These are phyloP conservation scores for Piper betle DNA, from an alignment of 164 flowering plant species.

Conservation along the genomic window DNA sequence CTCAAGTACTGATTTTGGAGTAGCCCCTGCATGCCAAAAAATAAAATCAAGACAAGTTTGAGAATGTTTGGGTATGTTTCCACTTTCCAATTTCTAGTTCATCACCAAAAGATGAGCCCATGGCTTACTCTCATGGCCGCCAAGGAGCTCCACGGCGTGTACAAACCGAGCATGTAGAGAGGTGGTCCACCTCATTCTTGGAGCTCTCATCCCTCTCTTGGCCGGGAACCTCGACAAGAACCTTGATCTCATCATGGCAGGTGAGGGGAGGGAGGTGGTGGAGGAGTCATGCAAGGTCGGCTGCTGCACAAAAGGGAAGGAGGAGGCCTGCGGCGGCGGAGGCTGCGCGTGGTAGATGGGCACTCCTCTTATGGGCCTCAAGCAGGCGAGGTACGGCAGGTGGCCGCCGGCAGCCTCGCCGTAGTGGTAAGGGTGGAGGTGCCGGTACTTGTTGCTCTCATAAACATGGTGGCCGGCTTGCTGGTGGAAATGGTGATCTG, in stretches of 20 bases:
- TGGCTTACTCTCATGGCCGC: constrained; percentile 94
- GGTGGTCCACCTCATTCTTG: constrained; percentile 96
- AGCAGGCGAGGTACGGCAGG: constrained; percentile 32
- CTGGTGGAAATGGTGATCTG: constrained; percentile 10
- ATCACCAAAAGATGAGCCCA: not conserved
- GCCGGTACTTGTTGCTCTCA: constrained; percentile 7
- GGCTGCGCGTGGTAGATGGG: constrained; percentile 55
- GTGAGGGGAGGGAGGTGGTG: constrained; percentile 16
- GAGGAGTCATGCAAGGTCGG: constrained; percentile 17
- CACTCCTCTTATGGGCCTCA: constrained; percentile 83
- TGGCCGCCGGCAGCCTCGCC: constrained; percentile 11
- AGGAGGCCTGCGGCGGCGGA: constrained; percentile 3
- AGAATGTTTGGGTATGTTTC: not conserved
- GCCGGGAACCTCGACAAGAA: constrained; percentile 59
- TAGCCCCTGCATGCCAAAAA: constrained; percentile 49
- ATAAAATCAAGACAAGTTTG: not conserved
- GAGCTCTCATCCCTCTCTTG: constrained; percentile 80
- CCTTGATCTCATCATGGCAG: constrained; percentile 53
- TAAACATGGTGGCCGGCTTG: constrained; percentile 10
- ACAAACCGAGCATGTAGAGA: constrained; percentile 93
- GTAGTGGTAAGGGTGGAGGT: constrained; percentile 14
- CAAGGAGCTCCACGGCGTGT: constrained; percentile 92
- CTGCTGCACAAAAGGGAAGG: constrained; percentile 27
- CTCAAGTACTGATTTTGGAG: constrained; percentile 97
- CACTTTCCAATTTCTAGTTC: not conserved